Conservation (phyloP, 2,329 filamentous ascomycete species). For the Fusarium denticulatum region DNA sequence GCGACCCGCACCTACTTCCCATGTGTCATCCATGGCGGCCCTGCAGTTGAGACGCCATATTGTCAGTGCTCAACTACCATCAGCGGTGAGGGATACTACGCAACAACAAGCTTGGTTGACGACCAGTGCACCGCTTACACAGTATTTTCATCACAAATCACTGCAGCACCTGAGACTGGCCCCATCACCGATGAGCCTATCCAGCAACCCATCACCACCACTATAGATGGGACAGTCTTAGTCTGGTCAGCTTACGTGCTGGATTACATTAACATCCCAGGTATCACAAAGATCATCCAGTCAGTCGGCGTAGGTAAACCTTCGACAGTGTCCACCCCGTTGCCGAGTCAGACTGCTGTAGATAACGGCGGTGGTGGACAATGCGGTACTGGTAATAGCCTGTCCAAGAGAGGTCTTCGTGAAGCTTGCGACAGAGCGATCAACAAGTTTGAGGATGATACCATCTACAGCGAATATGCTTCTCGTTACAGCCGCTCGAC, state of each 20-base stretch:
- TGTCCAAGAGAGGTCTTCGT: constrained; percentile 1
- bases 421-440: constrained; percentile 13
- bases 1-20: neutral
- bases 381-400: constrained; percentile 2
- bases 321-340: constrained; percentile 1
- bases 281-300: neutral
- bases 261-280: neutral
- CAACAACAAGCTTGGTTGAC: neutral
- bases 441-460: neutral
- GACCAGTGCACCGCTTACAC: neutral
- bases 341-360: neutral
- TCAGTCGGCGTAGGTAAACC: neutral
- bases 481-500: constrained; percentile 2
- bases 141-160: neutral
- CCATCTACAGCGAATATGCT: neutral
- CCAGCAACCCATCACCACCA: neutral
- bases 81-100: neutral
- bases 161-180: neutral
- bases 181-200: neutral
- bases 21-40: neutral
- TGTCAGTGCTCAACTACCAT: neutral
- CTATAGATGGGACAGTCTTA: constrained; percentile 1
- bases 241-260: constrained; percentile 1
- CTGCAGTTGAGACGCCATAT: neutral
- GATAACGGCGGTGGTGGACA: constrained; percentile 12